phyloP scores from a whole-genome alignment of 2,329 filamentous ascomycete species.

The Cladorrhinum sp. region DNA sequence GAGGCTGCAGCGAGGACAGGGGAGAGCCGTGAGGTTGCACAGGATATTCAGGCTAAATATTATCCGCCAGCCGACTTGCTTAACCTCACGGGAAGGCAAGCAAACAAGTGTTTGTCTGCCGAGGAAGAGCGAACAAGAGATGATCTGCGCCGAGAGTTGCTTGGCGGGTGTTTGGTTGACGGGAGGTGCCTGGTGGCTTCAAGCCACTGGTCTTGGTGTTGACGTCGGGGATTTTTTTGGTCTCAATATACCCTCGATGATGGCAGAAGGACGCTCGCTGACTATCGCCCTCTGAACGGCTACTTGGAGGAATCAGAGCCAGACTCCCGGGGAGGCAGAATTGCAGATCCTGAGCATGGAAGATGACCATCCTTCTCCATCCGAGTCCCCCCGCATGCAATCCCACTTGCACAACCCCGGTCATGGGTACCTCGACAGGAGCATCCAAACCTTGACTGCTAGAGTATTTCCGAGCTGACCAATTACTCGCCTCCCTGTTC shows the following conservation, averaged over 20 bases:
- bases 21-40: conserved; percentile 2
- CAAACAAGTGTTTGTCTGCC: neutral
- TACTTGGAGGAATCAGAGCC: no score
- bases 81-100: conserved; percentile 4
- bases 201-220: neutral
- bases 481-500: conserved; percentile 18
- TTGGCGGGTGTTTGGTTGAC: neutral
- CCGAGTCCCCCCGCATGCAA: no score
- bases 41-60: conserved; percentile 21
- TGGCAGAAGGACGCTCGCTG: no score
- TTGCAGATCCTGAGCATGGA: no score
- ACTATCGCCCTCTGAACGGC: no score
- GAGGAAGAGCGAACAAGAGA: neutral
- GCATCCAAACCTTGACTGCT: no score
- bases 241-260: no score
- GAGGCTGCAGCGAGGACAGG: neutral
- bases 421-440: no score
- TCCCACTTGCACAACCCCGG: no score
- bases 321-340: no score
- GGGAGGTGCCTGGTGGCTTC: neutral
- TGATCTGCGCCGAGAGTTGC: neutral
- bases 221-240: neutral
- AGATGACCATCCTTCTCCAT: no score
- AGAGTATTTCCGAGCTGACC: conserved; percentile 12
- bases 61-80: neutral